These are phyloP conservation scores for Neonectria neomacrospora DNA, from an alignment of 2,329 filamentous ascomycete species.

Conservation along the genomic window DNA sequence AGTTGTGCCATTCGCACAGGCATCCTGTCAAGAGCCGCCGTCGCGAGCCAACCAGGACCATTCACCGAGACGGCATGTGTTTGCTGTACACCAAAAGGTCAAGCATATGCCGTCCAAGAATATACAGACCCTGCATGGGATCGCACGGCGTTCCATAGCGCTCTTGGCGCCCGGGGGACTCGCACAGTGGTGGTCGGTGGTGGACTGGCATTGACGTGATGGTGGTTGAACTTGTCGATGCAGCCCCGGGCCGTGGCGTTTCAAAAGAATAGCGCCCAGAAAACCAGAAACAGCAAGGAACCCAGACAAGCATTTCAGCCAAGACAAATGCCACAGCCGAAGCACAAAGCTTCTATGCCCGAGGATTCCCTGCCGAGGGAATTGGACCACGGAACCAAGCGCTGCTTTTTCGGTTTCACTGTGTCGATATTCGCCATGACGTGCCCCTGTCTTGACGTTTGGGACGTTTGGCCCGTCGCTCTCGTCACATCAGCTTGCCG, in stretches of 20 bases:
- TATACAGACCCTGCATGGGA: background rate
- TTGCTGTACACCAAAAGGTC: background rate
- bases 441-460: background rate
- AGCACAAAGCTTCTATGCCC: background rate
- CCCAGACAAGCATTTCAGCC: background rate
- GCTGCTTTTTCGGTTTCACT: background rate
- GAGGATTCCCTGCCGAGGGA: background rate
- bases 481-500: background rate
- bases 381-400: background rate
- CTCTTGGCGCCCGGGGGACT: background rate
- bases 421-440: background rate
- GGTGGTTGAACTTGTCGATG: background rate
- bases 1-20: background rate
- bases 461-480: background rate
- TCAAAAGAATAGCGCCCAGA: conserved; percentile 4
- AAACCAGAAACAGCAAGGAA: background rate
- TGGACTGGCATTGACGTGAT: background rate
- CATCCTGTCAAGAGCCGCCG: background rate
- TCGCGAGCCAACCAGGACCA: background rate
- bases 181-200: background rate
- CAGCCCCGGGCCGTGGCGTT: conserved; percentile 12
- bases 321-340: background rate
- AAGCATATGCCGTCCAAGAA: background rate
- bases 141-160: background rate
- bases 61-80: background rate